Evolutionary conservation across 192 early-diverging fungal species (phyloP).

Genomic region (Phycomyces blakesleeanus): DNA sequence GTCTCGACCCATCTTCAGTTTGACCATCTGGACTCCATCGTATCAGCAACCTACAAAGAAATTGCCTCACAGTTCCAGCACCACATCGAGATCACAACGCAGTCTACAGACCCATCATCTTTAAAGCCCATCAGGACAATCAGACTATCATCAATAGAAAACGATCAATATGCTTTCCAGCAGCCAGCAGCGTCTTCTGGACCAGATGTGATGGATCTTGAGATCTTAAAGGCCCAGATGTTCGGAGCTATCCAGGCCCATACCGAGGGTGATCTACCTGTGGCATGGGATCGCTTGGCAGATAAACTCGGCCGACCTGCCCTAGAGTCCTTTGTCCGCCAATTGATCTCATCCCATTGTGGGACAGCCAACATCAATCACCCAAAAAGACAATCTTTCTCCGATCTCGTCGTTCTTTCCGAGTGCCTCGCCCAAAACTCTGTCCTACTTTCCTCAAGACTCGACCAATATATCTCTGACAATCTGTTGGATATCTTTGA

Average conservation of each 20-base stretch:
- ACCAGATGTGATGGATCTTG: constrained; percentile 24
- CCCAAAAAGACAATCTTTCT: no score
- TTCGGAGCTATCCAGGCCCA: constrained; percentile 26
- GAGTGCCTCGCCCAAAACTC: constrained; percentile 14
- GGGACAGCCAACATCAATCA: background rate
- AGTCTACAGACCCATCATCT: background rate
- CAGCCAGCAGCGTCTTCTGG: background rate
- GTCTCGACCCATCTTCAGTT: constrained; percentile 27
- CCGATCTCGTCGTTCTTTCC: background rate
- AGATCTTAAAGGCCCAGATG: constrained; percentile 26
- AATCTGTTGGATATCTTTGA: constrained; percentile 17
- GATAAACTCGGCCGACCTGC: constrained; percentile 16
- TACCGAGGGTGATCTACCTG: constrained; percentile 19
- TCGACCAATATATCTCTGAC: constrained; percentile 18
- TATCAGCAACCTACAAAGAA: constrained; percentile 12
- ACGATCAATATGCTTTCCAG: background rate
- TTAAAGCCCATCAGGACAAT: background rate
- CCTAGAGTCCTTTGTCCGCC: constrained; percentile 1
- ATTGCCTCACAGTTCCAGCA: constrained; percentile 19
- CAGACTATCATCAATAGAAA: background rate
- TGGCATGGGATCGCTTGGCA: constrained; percentile 23
- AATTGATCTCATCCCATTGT: background rate
- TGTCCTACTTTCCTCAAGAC: background rate
- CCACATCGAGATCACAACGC: constrained; percentile 20
- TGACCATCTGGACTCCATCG: constrained; percentile 28